These are phyloP conservation scores for Leonotis leonurus DNA, from an alignment of 257 asterid genomes.

Conservation along the genomic window DNA sequence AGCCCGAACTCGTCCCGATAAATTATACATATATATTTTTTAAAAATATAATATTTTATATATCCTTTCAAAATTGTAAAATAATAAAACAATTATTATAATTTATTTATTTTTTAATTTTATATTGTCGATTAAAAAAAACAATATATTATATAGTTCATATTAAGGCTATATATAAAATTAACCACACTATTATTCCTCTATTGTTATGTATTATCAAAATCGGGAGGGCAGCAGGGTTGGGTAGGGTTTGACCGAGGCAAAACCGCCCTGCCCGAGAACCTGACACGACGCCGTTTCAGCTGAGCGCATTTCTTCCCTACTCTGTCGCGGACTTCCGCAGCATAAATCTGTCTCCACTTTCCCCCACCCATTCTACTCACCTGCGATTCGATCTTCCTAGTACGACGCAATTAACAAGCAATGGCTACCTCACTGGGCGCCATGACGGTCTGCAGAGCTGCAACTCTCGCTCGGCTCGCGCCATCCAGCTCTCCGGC, in stretches of 20 bases:
- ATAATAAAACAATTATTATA: too few species aligned
- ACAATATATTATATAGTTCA: too few species aligned
- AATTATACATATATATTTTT: too few species aligned
- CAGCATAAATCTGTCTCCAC: background rate
- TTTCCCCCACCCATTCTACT: background rate
- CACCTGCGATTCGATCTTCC: constrained; percentile 18
- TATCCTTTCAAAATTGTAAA: too few species aligned
- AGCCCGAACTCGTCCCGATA: too few species aligned
- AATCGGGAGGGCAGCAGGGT: too few species aligned
- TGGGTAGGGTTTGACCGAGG: background rate
- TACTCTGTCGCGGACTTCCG: background rate
- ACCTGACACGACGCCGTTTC: constrained; percentile 13
- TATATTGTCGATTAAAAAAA: too few species aligned
- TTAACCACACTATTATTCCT: too few species aligned
- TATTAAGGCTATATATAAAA: too few species aligned
- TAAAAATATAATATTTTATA: too few species aligned
- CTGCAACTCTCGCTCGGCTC: constrained; percentile 42
- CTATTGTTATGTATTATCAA: too few species aligned
- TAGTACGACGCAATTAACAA: background rate
- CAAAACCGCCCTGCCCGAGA: background rate
- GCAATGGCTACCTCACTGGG: constrained; percentile 68
- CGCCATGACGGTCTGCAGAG: constrained; percentile 54
- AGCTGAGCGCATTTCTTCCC: background rate
- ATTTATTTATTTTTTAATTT: too few species aligned
- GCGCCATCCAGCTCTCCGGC: constrained; percentile 33